Evolutionary conservation across 306 rosid species (phyloP).

Genomic region (Glycine soja): DNA sequence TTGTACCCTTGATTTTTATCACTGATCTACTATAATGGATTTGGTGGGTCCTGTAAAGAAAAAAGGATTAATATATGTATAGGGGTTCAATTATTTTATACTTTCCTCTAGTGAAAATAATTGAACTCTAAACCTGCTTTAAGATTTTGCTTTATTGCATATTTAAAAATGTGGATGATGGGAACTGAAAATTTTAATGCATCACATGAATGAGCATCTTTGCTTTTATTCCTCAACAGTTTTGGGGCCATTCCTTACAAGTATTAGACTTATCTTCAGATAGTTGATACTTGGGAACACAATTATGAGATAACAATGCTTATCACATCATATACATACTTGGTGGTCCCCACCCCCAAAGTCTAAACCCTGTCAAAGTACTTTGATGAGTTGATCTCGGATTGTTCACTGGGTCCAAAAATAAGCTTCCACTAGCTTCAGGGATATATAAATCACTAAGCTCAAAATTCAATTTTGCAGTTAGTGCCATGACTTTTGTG

Average conservation of each 20-base stretch:
- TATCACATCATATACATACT: neutral
- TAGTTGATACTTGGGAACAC: neutral
- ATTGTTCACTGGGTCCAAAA: too few relatives aligned
- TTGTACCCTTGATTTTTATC: constrained; percentile 1
- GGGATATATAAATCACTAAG: neutral
- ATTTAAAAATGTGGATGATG: constrained; percentile 1
- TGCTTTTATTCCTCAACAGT: neutral
- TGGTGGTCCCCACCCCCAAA: neutral
- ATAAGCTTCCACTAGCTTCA: constrained; percentile 1
- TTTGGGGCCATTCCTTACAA: constrained; percentile 35
- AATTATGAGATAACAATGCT: constrained; percentile 7
- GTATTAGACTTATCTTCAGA: neutral
- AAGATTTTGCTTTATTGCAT: neutral
- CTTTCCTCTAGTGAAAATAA: neutral
- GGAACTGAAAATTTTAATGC: constrained; percentile 33
- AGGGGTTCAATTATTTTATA: neutral
- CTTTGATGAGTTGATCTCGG: too few relatives aligned
- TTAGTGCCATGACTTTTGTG: neutral
- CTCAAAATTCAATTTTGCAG: neutral
- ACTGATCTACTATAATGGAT: neutral
- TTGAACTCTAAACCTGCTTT: constrained; percentile 24
- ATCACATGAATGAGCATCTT: constrained; percentile 40
- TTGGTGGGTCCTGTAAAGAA: constrained; percentile 33
- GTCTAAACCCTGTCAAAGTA: neutral
- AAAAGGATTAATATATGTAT: neutral